phyloP scores from a whole-genome alignment of 108 stramenopile species.

The Phaeodactylum tricornutum region DNA sequence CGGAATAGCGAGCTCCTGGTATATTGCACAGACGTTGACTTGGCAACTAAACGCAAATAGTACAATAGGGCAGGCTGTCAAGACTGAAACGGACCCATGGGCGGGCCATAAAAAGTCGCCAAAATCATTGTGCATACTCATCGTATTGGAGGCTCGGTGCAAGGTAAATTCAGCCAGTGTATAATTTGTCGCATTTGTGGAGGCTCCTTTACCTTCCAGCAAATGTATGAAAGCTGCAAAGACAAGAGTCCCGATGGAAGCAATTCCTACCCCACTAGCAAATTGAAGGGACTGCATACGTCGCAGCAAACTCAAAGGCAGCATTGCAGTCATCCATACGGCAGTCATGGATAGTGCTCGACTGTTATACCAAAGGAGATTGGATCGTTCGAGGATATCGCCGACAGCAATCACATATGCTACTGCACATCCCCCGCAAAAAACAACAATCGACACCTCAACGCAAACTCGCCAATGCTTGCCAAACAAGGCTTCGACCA shows the following conservation, averaged over 20 bases:
- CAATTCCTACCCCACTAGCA: conserved; percentile 49
- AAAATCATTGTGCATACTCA: conserved; percentile 1
- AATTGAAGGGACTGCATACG: conserved; percentile 50
- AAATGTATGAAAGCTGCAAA: conserved; percentile 58
- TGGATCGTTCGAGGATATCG: conserved; percentile 54
- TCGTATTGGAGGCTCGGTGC: neutral
- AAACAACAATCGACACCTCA: conserved; percentile 53
- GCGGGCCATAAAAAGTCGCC: conserved; percentile 33
- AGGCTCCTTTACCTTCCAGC: conserved; percentile 10
- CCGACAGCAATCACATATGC: conserved; percentile 58
- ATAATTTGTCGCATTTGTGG: neutral
- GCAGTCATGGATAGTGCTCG: conserved; percentile 25
- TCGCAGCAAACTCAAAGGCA: conserved; percentile 52
- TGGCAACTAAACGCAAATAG: conserved; percentile 80
- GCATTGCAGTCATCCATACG: conserved; percentile 55
- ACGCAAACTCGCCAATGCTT: conserved; percentile 16
- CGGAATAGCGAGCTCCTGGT: conserved; percentile 38
- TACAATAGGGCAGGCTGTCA: conserved; percentile 70
- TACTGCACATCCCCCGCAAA: conserved; percentile 48
- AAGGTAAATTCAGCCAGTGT: neutral
- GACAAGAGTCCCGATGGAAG: conserved; percentile 53
- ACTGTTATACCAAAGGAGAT: conserved; percentile 20
- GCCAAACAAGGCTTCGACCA: conserved; percentile 40
- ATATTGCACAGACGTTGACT: conserved; percentile 74
- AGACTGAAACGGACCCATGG: conserved; percentile 25